Evolutionary conservation across 768 basidiomycete genomes (phyloP), one percentile per base, ranked within the genome.

Genomic region (Rhodotorula kratochvilovae): DNA sequence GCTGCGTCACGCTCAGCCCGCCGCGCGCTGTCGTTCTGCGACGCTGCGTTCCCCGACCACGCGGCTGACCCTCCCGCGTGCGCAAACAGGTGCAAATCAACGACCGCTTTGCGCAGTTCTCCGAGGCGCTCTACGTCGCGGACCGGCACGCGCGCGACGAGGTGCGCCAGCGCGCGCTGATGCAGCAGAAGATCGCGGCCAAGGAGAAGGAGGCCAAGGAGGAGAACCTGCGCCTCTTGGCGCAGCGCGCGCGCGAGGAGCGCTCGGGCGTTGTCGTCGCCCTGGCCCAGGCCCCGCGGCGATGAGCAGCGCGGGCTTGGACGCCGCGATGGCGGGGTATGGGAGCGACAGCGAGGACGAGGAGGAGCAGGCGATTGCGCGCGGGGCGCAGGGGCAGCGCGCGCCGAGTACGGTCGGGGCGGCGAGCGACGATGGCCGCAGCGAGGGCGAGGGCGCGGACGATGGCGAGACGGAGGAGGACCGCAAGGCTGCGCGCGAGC

Each of bases 101-200:
- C 77, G 96, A 99, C 81, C 92, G 93, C 81, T 99, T 99, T 82
- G 95, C 95, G 68, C 96, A 97, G 81, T 95, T 99, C 80, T 96
- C 95, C 1, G 95, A 99, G 82, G 87, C 95, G 4, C 83, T 99
- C 36, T 96, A 90, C 79, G 85, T 99, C 73, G 95, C 95, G 19
- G 95, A 98, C 80, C 86, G 95, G 69, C 95, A 97, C 81, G 94
- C 96, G 3, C 90, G 96, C 71, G 95, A 99, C 79, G 96, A 99
- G 82, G 96, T 98, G 55, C 87, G 93, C 35, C 93, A 98, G 79
- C 89, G 96, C 63, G 84, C 94, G 7, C 86, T 96, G 66, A 97
- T 98, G 94, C 95, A 98, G 79, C 96, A 98, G 80, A 92, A 95
- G 79, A 85, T 99, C n/a, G 93, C 91, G 19, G 90, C 96, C 81